phyloP scores from a whole-genome alignment of 2,329 filamentous ascomycete species.

The Teratosphaeriaceae sp. region DNA sequence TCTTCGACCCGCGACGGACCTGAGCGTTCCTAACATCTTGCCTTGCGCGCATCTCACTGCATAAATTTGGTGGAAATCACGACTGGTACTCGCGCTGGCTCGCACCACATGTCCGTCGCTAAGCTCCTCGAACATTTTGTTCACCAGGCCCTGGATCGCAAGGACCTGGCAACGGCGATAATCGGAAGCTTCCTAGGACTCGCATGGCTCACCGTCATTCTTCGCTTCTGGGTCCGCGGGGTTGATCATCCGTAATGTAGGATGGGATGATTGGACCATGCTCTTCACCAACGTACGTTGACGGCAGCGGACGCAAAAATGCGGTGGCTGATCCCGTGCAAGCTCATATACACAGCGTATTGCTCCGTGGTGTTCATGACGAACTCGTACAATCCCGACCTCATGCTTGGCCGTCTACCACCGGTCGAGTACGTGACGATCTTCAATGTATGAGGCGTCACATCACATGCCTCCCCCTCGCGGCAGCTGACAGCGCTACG shows the following conservation, averaged over 20 bases:
- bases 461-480: neutral
- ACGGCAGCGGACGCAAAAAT: neutral
- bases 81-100: too few relatives aligned
- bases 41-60: too few relatives aligned
- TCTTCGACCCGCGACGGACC: too few relatives aligned
- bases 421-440: neutral
- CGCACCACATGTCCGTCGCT: too few relatives aligned
- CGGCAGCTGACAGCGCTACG: slow-evolving; percentile 3
- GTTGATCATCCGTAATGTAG: slow-evolving; percentile 33
- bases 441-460: neutral
- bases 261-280: slow-evolving; percentile 40
- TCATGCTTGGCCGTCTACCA: neutral
- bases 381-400: slow-evolving; percentile 1
- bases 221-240: slow-evolving; percentile 37
- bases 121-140: neutral
- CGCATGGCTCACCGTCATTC: slow-evolving; percentile 32
- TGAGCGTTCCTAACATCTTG: too few relatives aligned
- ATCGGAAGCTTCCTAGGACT: slow-evolving; percentile 27
- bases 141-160: neutral
- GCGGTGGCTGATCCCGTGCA: neutral
- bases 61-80: too few relatives aligned
- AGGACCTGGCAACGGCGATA: slow-evolving; percentile 1
- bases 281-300: slow-evolving; percentile 32
- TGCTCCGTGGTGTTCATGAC: slow-evolving; percentile 8
- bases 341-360: slow-evolving; percentile 4